A percentile compares a stretch with the other conserved stretches of the same genome.
Evolutionary conservation across 1,139 yeast genomes (phyloP).

Genomic region (Scheffersomyces lignicola): DNA sequence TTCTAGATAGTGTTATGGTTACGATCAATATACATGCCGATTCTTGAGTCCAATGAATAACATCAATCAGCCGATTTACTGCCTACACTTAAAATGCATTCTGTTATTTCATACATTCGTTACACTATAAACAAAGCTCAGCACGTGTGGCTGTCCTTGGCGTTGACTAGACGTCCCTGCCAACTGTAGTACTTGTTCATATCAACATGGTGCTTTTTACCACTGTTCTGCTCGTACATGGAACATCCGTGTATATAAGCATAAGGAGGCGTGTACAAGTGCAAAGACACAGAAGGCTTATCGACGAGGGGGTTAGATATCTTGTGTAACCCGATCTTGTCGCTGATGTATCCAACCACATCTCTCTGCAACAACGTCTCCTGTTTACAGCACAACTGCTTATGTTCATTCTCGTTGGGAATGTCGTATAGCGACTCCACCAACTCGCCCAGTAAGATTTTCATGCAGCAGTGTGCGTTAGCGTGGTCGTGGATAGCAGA

Average conservation of each 20-base stretch:
- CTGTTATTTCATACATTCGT: not conserved
- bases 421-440: slow-evolving; percentile 59
- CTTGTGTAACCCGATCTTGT: slow-evolving; percentile 65
- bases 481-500: slow-evolving; percentile 79
- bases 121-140: slow-evolving; percentile 11
- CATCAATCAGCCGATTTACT: too few relatives aligned
- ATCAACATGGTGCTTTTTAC: slow-evolving; percentile 56
- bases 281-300: slow-evolving; percentile 64
- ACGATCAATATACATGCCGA: too few relatives aligned
- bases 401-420: slow-evolving; percentile 36
- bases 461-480: slow-evolving; percentile 70
- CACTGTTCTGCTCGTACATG: slow-evolving; percentile 55
- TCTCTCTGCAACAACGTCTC: slow-evolving; percentile 40
- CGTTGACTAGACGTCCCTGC: slow-evolving; percentile 50
- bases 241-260: slow-evolving; percentile 69
- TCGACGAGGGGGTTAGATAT: slow-evolving; percentile 52
- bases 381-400: slow-evolving; percentile 25
- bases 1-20: slow-evolving; percentile 20
- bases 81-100: too few relatives aligned
- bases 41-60: too few relatives aligned
- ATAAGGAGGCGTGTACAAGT: slow-evolving; percentile 77
- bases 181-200: slow-evolving; percentile 64
- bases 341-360: slow-evolving; percentile 67
- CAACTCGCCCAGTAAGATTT: slow-evolving; percentile 61
- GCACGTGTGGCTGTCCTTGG: slow-evolving; percentile 32